phyloP scores from a whole-genome alignment of 2,329 filamentous ascomycete genomes.

The Beauveria australis region DNA sequence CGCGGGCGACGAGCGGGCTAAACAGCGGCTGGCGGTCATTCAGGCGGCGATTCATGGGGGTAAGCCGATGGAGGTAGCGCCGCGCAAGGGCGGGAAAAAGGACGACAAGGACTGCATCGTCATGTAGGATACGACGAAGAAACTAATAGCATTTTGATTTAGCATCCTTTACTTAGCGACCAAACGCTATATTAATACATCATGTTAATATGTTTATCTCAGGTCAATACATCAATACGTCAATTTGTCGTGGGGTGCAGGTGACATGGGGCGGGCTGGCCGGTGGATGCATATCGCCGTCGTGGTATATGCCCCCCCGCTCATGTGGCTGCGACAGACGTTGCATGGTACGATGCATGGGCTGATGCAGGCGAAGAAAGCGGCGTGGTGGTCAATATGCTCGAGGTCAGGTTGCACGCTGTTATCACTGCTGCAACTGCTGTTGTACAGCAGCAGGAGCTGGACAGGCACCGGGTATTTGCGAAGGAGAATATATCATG shows the following conservation, averaged over 20 bases:
- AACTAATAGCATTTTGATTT: slow-evolving; percentile 10
- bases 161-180: slow-evolving; percentile 2
- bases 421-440: no score
- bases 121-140: slow-evolving; percentile 33
- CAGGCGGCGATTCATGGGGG: slow-evolving; percentile 63
- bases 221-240: neutral
- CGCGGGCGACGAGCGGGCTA: slow-evolving; percentile 81
- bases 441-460: no score
- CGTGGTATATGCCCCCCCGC: neutral
- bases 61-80: slow-evolving; percentile 47
- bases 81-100: slow-evolving; percentile 36
- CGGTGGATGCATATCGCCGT: neutral
- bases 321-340: neutral
- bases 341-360: neutral
- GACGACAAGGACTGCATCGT: slow-evolving; percentile 51
- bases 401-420: no score
- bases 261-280: neutral
- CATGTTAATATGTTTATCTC: neutral
- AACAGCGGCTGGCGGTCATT: slow-evolving; percentile 78
- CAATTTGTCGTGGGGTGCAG: neutral
- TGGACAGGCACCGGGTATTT: no score
- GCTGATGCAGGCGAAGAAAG: neutral
- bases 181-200: slow-evolving; percentile 9
- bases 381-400: no score
- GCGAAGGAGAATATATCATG: no score